Evolutionary conservation across 2,329 filamentous ascomycete species (phyloP), one percentile per base, ranked within the genome.

Genomic region (Clonostachys sp.): DNA sequence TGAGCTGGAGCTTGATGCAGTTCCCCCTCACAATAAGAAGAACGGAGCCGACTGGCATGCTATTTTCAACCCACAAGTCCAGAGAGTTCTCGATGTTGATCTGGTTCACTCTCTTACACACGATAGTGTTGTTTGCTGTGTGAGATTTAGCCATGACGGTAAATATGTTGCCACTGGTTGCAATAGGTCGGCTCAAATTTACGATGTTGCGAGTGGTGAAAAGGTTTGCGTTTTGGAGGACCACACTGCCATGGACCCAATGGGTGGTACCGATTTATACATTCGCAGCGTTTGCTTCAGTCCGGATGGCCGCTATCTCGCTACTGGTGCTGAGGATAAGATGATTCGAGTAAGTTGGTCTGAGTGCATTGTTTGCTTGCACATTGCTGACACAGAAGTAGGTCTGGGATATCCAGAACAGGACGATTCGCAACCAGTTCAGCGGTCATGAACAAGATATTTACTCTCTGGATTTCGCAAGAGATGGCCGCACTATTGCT

Each of bases 241-340:
- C 59, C 87, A 92, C 57, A 86, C 79, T 42, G 89, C 91, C 42
- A 56, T 60, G 10, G 90, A 95, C 42, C 46, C 46, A 55, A 84
- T 91, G 57, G 86, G 88, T 47, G 85, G 88, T 47, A 91, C 92
- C 30, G 94, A 99, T 68, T 76, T 99, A 34, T 99, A 97, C 68
- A 99, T 99, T 58, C 79, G 94, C 58, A 97, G 92, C 60, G 94
- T 99, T 47, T 99, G 94, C 77, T 99, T 99, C 77, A 97, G 92
- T 63, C 94, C 94, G 12, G 91, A 97, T 65, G 92, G 94, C 51
- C 87, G 87, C 61, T 96, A 90, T 59, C 80, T 99, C 34, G 94
- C 94, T 5, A 99, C 94, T 14, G 94, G 94, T 63, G 94, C 94
- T 3, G 94, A 99, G 66, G 94, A 99, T 70, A 97, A 96, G 74